phyloP scores from a whole-genome alignment of 2,329 filamentous ascomycete species.

The Aureobasidium sp. region DNA sequence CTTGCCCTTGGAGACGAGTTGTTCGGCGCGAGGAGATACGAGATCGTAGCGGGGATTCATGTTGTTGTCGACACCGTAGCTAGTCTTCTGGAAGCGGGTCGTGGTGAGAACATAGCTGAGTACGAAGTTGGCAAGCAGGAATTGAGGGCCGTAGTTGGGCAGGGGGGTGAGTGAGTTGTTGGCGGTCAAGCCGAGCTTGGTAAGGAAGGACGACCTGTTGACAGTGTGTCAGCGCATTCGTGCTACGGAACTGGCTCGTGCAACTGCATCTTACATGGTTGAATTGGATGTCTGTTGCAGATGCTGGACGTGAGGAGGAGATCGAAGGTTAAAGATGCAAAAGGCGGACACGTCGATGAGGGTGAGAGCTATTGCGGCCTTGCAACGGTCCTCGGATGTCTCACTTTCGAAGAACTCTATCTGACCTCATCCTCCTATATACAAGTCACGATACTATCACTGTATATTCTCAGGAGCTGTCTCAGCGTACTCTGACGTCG shows the following conservation, averaged over 20 bases:
- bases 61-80: slow-evolving; percentile 41
- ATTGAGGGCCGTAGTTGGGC: slow-evolving; percentile 24
- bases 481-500: too few species aligned
- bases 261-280: background rate
- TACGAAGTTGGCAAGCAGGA: slow-evolving; percentile 35
- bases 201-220: slow-evolving; percentile 14
- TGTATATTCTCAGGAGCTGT: background rate
- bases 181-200: slow-evolving; percentile 22
- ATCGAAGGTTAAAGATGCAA: background rate
- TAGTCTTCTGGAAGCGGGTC: slow-evolving; percentile 36
- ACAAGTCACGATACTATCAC: background rate
- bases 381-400: background rate
- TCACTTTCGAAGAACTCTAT: background rate
- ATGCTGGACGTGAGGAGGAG: background rate
- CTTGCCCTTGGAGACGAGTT: slow-evolving; percentile 34
- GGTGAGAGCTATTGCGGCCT: background rate
- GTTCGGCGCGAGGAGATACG: slow-evolving; percentile 22
- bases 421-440: background rate
- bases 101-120: slow-evolving; percentile 39
- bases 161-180: slow-evolving; percentile 13
- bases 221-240: background rate
- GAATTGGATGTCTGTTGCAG: too few species aligned
- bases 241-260: background rate
- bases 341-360: background rate
- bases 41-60: slow-evolving; percentile 40